Conservation (phyloP, 2,329 filamentous ascomycete genomes). For the Talaromyces sp. region DNA sequence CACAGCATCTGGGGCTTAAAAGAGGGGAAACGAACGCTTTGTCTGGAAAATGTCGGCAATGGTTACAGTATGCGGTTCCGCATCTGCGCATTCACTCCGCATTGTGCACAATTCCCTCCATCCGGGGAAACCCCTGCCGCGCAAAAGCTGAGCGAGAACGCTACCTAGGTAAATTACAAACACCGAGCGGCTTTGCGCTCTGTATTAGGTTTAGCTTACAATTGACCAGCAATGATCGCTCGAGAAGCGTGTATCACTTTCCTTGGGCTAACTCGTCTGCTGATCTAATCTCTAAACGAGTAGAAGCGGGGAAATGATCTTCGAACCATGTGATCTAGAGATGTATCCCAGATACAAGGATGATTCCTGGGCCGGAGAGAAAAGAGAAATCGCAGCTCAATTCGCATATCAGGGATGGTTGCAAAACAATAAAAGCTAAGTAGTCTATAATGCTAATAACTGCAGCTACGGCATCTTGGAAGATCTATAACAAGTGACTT, state of each 20-base stretch:
- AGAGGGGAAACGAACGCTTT: constrained; percentile 3
- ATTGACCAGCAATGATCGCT: no score
- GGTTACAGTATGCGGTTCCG: constrained; percentile 4
- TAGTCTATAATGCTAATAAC: neutral
- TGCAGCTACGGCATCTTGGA: neutral
- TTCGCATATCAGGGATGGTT: neutral
- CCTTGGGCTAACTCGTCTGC: no score
- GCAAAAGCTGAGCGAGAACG: no score
- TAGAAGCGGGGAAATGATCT: neutral
- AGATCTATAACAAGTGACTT: neutral
- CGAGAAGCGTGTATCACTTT: no score
- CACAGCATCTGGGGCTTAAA: no score
- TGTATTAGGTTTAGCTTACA: no score
- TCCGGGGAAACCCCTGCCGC: neutral
- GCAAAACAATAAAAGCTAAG: neutral
- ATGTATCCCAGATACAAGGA: no score
- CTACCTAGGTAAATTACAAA: no score
- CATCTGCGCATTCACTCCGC: neutral
- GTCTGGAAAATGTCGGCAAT: neutral
- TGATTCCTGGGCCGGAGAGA: no score
- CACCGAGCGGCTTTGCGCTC: no score
- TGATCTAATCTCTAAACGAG: neutral
- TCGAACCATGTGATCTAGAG: neutral
- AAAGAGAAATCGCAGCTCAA: neutral
- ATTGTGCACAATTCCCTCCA: neutral